Evolutionary conservation across 2,329 filamentous ascomycete species (phyloP), one percentile per base, ranked within the genome.

Genomic region (Geosmithia morbida): DNA sequence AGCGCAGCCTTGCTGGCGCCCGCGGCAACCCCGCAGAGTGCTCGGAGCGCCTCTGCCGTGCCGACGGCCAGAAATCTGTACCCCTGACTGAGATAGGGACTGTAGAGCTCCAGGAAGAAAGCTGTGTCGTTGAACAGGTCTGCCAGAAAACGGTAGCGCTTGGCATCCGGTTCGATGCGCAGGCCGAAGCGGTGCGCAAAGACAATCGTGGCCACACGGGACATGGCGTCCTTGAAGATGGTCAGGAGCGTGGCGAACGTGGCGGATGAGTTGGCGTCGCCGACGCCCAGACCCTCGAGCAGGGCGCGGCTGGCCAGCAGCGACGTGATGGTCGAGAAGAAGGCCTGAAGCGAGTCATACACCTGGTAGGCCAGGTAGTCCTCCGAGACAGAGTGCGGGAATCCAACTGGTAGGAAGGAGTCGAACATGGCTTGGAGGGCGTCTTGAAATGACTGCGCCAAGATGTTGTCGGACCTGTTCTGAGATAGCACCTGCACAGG

Each of bases 1-100:
- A 98, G 66, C 51, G 85, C 89, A 2, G 90, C 90, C 64, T 97
- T 97, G 52, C 86, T 85, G 48, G 87, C 88, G 13, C 85, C 87
- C 1, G 87, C 90, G 0, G 90, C 86, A 5, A 97, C 88, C 22
- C 90, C 92, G 59, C 92, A 97, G 1, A 96, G 66, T 0, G 74
- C 69, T 2, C 75, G 66, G 43, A 79, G 60, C 16, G 72, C 66
- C 48, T 75, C 71, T 2, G 73, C 69, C 0, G 61, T 61, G 5
- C 72, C 68, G 44, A 80, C 67, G 7, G 73, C 66, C 2, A 67
- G 45, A 6, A 76, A 62, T 54, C 76, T 77, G 26, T 66, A 64
- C 44, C 63, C 62, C 1, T 68, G 59, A 0, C 83, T 79, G 43
- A 94, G 75, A 16, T 76, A 77, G 0, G 88, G 88, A 3, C 83